A percentile compares a stretch with the other conserved stretches of the same genome.
These are phyloP conservation scores for Collybia sp. DNA, from an alignment of 768 basidiomycete genomes.

Conservation along the genomic window DNA sequence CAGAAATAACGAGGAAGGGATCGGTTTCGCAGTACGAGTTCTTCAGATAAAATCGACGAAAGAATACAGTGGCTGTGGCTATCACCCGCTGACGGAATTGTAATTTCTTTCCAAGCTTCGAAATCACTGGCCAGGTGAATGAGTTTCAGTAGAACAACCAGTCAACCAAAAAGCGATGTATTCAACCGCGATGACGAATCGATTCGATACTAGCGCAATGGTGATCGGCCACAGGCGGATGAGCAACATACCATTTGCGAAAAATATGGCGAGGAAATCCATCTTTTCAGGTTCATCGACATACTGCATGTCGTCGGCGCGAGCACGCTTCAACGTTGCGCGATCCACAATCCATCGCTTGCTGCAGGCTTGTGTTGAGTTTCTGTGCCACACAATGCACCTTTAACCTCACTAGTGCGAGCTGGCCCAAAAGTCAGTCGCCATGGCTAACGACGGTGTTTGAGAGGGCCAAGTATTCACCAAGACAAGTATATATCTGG, in stretches of 20 bases:
- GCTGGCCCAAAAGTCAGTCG: constrained; percentile 89
- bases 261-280: constrained; percentile 83
- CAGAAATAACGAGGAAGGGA: constrained; percentile 86
- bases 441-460: constrained; percentile 41
- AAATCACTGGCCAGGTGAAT: constrained; percentile 51
- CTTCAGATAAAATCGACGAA: constrained; percentile 95
- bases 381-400: constrained; percentile 8
- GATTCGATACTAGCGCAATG: neutral
- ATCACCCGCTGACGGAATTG: constrained; percentile 84
- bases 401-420: constrained; percentile 75
- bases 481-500: neutral
- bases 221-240: neutral
- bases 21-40: constrained; percentile 96
- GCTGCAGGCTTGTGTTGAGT: constrained; percentile 34
- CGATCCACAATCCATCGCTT: constrained; percentile 92
- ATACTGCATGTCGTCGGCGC: constrained; percentile 73
- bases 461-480: neutral
- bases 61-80: constrained; percentile 93
- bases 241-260: constrained; percentile 68
- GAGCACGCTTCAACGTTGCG: constrained; percentile 66
- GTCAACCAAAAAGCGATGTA: too few species aligned
- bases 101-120: constrained; percentile 82
- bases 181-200: neutral
- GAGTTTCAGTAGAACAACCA: neutral
- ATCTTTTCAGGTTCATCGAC: constrained; percentile 74